Evolutionary conservation across 192 early-diverging fungal genomes (phyloP).

Genomic region (Martensiomyces pterosporus): DNA sequence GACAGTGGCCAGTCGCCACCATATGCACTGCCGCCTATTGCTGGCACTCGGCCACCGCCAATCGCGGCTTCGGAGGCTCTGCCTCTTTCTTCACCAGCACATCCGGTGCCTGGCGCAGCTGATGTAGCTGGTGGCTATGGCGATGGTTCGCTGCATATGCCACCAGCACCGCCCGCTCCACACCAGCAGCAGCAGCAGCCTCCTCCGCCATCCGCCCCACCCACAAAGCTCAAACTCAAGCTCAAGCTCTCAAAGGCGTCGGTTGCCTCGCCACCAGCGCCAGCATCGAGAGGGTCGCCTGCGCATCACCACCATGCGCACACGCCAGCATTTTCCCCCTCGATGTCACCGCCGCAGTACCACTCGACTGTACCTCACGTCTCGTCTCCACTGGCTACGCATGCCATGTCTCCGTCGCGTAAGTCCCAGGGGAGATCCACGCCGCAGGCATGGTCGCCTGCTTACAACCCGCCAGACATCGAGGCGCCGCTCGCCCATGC

Average conservation of each 20-base stretch:
- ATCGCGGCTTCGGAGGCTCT: constrained; percentile 18
- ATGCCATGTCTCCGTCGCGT: constrained; percentile 2
- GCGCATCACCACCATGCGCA: constrained; percentile 3
- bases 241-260: constrained; percentile 29
- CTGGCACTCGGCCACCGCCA: constrained; percentile 35
- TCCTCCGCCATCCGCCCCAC: constrained; percentile 10
- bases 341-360: constrained; percentile 13
- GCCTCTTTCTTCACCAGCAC: too few species aligned
- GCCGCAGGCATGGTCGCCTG: constrained; percentile 13
- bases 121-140: too few species aligned
- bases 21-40: constrained; percentile 15
- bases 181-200: constrained; percentile 19
- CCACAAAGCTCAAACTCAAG: constrained; percentile 38
- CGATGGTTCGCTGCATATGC: too few species aligned
- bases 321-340: constrained; percentile 28
- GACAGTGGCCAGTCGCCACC: background rate
- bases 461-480: constrained; percentile 9
- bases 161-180: constrained; percentile 18
- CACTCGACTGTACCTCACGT: constrained; percentile 18
- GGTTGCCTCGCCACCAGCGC: constrained; percentile 9
- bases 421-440: background rate
- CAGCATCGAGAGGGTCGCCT: constrained; percentile 17
- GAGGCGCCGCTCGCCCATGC: too few species aligned
- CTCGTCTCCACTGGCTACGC: constrained; percentile 27
- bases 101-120: too few species aligned